These are phyloP conservation scores for Trichosporon ovoides DNA, from an alignment of 1,284 basidiomycete genomes.

Conservation along the genomic window DNA sequence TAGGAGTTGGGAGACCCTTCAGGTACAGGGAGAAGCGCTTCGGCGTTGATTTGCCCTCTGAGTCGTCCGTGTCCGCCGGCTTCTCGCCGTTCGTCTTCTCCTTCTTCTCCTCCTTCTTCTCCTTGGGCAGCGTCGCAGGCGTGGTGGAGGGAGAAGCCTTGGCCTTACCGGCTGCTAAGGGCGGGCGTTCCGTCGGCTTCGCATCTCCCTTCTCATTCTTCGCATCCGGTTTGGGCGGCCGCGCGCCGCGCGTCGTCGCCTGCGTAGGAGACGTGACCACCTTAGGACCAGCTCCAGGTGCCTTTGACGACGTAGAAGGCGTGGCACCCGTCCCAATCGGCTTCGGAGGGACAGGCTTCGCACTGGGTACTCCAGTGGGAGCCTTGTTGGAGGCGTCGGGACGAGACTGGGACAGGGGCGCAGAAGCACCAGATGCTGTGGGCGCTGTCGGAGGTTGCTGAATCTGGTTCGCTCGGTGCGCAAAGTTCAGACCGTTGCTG, in stretches of 20 bases:
- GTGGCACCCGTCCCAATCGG: neutral
- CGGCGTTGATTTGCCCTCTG: conserved; percentile 56
- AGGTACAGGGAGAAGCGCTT: conserved; percentile 82
- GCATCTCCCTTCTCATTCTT: conserved; percentile 14
- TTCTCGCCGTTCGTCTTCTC: conserved; percentile 19
- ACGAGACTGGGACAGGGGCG: conserved; percentile 39
- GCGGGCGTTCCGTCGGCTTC: conserved; percentile 1
- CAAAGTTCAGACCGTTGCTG: conserved; percentile 95
- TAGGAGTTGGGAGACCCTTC: conserved; percentile 57
- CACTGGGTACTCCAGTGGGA: conserved; percentile 9
- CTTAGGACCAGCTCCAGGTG: neutral
- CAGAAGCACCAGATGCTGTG: conserved; percentile 44
- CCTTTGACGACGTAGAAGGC: neutral
- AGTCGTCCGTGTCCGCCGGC: conserved; percentile 41
- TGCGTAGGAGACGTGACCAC: neutral
- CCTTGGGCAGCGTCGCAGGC: conserved; percentile 5
- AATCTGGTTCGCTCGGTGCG: conserved; percentile 48
- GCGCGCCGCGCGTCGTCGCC: neutral
- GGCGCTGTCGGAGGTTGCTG: conserved; percentile 47
- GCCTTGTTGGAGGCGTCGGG: conserved; percentile 29
- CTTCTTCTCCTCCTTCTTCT: conserved; percentile 55
- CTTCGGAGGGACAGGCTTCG: conserved; percentile 14
- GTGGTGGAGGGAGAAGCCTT: conserved; percentile 3
- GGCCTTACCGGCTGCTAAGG: conserved; percentile 13
- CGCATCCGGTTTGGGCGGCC: neutral